phyloP scores from a whole-genome alignment of 371 early-diverging fungal species.

The Saksenaea vasiformis region DNA sequence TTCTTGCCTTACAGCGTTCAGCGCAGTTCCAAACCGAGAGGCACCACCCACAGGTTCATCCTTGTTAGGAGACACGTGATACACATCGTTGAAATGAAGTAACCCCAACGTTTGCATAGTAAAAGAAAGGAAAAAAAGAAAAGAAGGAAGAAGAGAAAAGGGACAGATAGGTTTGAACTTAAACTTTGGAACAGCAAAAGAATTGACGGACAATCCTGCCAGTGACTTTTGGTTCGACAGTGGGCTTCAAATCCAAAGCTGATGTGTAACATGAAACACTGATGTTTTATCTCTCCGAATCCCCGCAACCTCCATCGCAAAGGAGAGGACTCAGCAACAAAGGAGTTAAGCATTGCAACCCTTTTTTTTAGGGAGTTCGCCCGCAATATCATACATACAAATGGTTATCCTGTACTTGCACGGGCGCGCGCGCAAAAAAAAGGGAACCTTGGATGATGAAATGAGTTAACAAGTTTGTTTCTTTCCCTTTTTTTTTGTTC shows the following conservation, averaged over 20 bases:
- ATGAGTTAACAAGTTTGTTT: not conserved
- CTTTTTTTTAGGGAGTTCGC: not conserved
- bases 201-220: not conserved
- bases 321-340: not conserved
- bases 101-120: conserved; percentile 19
- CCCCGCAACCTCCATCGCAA: not conserved
- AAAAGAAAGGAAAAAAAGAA: not conserved
- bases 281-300: not conserved
- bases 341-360: not conserved
- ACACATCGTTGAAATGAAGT: conserved; percentile 69
- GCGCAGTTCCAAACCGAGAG: conserved; percentile 49
- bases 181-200: not conserved
- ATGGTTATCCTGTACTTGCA: not conserved
- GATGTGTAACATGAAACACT: not conserved
- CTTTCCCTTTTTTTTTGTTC: not conserved
- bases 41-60: conserved; percentile 67
- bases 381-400: not conserved
- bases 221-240: conserved; percentile 1
- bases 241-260: not conserved
- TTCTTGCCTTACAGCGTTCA: conserved; percentile 24
- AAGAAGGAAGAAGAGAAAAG: conserved; percentile 12
- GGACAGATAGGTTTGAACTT: not conserved
- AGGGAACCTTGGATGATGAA: not conserved
- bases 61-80: conserved; percentile 47
- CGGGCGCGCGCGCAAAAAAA: not conserved